A percentile compares a stretch with the other conserved stretches of the same genome.
phyloP scores from a whole-genome alignment of 2,329 filamentous ascomycete genomes.

The Pseudocercospora fuligena region DNA sequence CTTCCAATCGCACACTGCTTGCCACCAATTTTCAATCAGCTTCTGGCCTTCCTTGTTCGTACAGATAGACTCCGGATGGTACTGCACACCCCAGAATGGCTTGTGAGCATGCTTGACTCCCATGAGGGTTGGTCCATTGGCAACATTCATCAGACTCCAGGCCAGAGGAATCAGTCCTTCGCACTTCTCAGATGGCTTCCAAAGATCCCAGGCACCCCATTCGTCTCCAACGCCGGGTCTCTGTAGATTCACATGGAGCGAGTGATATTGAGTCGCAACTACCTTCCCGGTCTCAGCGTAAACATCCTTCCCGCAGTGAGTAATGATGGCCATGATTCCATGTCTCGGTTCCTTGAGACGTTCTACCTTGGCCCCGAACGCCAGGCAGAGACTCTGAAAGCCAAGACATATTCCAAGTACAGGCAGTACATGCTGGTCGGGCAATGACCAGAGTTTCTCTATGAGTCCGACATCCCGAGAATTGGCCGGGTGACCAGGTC shows the following conservation, averaged over 20 bases:
- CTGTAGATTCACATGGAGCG: slow-evolving; percentile 56
- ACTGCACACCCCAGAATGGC: slow-evolving; percentile 87
- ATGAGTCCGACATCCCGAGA: slow-evolving; percentile 83
- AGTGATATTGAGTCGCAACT: slow-evolving; percentile 78
- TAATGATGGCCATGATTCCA: slow-evolving; percentile 75
- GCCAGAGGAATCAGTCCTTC: slow-evolving; percentile 51
- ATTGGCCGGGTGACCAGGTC: slow-evolving; percentile 78
- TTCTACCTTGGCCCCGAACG: slow-evolving; percentile 69
- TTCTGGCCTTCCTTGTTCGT: slow-evolving; percentile 69
- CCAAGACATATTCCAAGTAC: slow-evolving; percentile 88
- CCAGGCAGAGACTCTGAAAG: slow-evolving; percentile 78
- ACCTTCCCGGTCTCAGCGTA: slow-evolving; percentile 67
- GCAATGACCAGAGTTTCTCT: slow-evolving; percentile 72
- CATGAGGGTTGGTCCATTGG: slow-evolving; percentile 72
- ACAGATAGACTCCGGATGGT: slow-evolving; percentile 88
- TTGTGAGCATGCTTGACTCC: slow-evolving; percentile 68
- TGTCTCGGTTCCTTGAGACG: slow-evolving; percentile 76
- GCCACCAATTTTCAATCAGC: slow-evolving; percentile 78
- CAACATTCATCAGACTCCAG: slow-evolving; percentile 51
- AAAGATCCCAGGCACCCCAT: slow-evolving; percentile 40
- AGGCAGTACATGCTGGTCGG: slow-evolving; percentile 66
- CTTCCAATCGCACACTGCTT: slow-evolving; percentile 52
- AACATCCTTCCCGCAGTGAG: slow-evolving; percentile 65
- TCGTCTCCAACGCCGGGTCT: slow-evolving; percentile 38
- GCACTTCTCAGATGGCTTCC: slow-evolving; percentile 44